Percentiles rank a stretch among this genome's conserved stretches.
These are phyloP conservation scores for Cucurbitaria berberidis DNA, from an alignment of 2,329 filamentous ascomycete species.

Conservation along the genomic window DNA sequence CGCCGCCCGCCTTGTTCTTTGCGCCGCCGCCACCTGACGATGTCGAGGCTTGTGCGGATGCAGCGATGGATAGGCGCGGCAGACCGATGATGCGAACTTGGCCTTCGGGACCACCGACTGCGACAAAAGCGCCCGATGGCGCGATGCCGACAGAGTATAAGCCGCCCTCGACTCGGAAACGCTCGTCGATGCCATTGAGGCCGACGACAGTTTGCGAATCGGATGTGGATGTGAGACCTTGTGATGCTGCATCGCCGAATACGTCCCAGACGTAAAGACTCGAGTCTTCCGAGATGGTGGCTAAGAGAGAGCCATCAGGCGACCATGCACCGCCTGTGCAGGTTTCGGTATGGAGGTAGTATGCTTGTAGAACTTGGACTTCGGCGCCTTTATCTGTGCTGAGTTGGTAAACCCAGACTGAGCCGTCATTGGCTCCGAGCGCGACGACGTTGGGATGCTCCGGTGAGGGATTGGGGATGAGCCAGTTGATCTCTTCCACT, in stretches of 20 bases:
- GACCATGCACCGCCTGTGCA: conserved; percentile 94
- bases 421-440: conserved; percentile 86
- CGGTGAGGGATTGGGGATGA: conserved; percentile 74
- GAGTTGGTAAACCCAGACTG: conserved; percentile 97
- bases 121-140: conserved; percentile 78
- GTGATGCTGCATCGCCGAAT: conserved; percentile 76
- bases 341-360: conserved; percentile 85
- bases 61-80: conserved; percentile 62
- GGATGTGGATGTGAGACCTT: conserved; percentile 62
- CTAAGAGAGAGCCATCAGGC: conserved; percentile 82
- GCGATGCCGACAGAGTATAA: conserved; percentile 87
- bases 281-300: conserved; percentile 86
- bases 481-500: conserved; percentile 95
- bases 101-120: conserved; percentile 86
- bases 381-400: conserved; percentile 63
- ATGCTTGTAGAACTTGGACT: conserved; percentile 85
- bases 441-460: conserved; percentile 81
- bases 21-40: conserved; percentile 54
- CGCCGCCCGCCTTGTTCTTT: conserved; percentile 56
- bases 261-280: conserved; percentile 93
- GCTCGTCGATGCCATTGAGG: conserved; percentile 80
- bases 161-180: conserved; percentile 90
- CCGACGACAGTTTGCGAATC: conserved; percentile 72
- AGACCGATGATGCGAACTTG: conserved; percentile 84
- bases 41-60: conserved; percentile 41